Evolutionary conservation across 305 asterid species (phyloP).

Genomic region (Fraxinus paxiana): DNA sequence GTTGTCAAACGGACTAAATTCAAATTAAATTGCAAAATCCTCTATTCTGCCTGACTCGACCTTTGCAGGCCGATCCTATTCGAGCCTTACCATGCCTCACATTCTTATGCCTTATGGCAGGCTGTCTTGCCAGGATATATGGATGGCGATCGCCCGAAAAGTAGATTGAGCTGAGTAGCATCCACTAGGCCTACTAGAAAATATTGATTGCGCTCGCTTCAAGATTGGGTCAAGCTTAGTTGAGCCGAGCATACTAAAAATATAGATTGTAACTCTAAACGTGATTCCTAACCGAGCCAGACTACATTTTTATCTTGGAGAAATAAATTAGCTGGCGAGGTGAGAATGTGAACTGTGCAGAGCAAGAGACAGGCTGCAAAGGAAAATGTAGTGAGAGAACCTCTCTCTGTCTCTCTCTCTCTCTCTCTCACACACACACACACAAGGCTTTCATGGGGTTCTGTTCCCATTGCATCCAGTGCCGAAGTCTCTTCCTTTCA

Average conservation of each 20-base stretch:
- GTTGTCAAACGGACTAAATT: not conserved
- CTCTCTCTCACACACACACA: constrained; percentile 4
- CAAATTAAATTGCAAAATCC: not conserved
- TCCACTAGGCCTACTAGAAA: not conserved
- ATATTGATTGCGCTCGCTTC: not conserved
- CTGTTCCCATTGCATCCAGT: constrained; percentile 28
- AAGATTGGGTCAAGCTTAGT: not conserved
- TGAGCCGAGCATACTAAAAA: not conserved
- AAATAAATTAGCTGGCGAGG: constrained; percentile 32
- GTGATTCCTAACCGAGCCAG: not conserved
- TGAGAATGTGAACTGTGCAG: constrained; percentile 34
- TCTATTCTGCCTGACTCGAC: not conserved
- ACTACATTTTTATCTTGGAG: not conserved
- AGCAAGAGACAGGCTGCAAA: constrained; percentile 29
- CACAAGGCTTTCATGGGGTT: not conserved
- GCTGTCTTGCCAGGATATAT: not conserved
- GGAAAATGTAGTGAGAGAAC: constrained; percentile 22
- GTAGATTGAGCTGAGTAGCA: not conserved
- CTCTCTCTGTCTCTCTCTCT: constrained; percentile 7
- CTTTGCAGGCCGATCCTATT: not conserved
- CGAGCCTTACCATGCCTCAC: not conserved
- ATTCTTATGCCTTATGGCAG: not conserved
- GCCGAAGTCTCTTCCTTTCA: constrained; percentile 24
- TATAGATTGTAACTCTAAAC: not conserved
- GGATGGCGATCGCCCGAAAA: not conserved